Base-by-base conservation (phyloP, 257 asterid species). In the Verbascum thapsus region DNA sequence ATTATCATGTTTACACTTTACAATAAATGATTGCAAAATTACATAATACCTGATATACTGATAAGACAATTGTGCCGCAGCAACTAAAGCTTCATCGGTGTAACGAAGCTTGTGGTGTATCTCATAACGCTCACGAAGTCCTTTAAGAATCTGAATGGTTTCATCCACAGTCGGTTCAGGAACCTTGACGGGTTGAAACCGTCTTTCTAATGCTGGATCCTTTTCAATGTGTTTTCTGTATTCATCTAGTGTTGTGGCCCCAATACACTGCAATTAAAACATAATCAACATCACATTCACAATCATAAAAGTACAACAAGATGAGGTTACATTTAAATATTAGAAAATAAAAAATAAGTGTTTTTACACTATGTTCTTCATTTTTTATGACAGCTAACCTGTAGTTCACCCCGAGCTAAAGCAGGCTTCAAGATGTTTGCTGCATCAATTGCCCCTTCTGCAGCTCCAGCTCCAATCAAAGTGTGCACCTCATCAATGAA, bases 401-500 rank as follows among this genome's bases (percentile, higher is more conserved):
- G 98, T 48, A 91, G 75, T 83, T 91, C 98, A 73, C 98, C 96
- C 13, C 96, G 91, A 43, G 98, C 94, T 56, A 92, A 78, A 66
- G 98, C 94, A 55, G 96, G 97, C 82, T 89, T 92, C 78, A 92
- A 79, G 66, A 92, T 87, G 80, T 92, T 92, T 20, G 98, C 98
- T 5, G 98, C 98, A 73, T 89, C 96, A 68, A 92, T 89, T 10
- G 98, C 98, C 59, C 97, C 97, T 72, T 87, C 98, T 3, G 96
- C 98, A 63, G 98, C 98, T 75, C 98, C 98, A 23, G 98, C 98
- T 59, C 98, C 98, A 55, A 91, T 89, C 74, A 92, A 81, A 0
- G 99, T 92, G 80, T 89, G 99, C 64, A 92, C 96, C 78, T 92
- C 99, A 72, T 92, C 99, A 37, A 92, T 92, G 72, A 92, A 92